Evolutionary conservation across 2,329 filamentous ascomycete species (phyloP).

Genomic region (Trematosphaeria pertusa): DNA sequence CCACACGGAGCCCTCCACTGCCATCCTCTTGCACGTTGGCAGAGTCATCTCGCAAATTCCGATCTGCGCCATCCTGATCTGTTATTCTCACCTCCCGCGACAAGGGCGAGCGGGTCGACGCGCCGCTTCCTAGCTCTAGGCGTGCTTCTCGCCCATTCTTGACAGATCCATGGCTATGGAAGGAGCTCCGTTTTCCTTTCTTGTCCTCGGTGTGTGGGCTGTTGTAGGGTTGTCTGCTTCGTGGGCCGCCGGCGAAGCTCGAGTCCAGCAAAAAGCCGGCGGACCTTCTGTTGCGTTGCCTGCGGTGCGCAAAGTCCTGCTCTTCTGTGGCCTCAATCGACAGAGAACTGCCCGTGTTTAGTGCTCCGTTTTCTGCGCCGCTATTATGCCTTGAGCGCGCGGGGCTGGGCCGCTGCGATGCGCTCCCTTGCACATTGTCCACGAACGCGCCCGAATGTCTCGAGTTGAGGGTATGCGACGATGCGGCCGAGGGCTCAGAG

Average conservation of each 20-base stretch:
- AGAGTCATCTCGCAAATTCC: slow-evolving; percentile 10
- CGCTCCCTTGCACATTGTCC: slow-evolving; percentile 39
- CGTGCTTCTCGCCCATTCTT: slow-evolving; percentile 44
- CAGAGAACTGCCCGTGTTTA: slow-evolving; percentile 23
- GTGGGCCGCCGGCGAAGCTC: slow-evolving; percentile 38
- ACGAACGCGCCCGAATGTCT: slow-evolving; percentile 28
- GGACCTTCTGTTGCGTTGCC: slow-evolving; percentile 39
- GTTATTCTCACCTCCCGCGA: slow-evolving; percentile 23
- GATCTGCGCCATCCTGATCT: slow-evolving; percentile 12
- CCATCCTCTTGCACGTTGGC: slow-evolving; percentile 10
- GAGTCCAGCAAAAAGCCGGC: slow-evolving; percentile 57
- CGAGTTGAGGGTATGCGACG: slow-evolving; percentile 43
- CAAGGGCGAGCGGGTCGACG: slow-evolving; percentile 27
- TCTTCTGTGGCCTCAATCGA: slow-evolving; percentile 33
- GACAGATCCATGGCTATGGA: slow-evolving; percentile 38
- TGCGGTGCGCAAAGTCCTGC: slow-evolving; percentile 41
- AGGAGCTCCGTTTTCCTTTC: slow-evolving; percentile 48
- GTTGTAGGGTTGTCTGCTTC: slow-evolving; percentile 35
- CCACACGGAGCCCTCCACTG: slow-evolving; percentile 23
- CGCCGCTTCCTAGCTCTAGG: slow-evolving; percentile 23
- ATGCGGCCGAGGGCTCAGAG: slow-evolving; percentile 39
- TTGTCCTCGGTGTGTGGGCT: slow-evolving; percentile 35
- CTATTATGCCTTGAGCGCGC: slow-evolving; percentile 21
- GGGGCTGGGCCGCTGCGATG: slow-evolving; percentile 28
- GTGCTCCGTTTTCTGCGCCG: slow-evolving; percentile 12